A percentile compares a stretch with the other conserved stretches of the same genome.
Evolutionary conservation across 768 basidiomycete genomes (phyloP).

Genomic region (Xerocomellus chrysenteron): DNA sequence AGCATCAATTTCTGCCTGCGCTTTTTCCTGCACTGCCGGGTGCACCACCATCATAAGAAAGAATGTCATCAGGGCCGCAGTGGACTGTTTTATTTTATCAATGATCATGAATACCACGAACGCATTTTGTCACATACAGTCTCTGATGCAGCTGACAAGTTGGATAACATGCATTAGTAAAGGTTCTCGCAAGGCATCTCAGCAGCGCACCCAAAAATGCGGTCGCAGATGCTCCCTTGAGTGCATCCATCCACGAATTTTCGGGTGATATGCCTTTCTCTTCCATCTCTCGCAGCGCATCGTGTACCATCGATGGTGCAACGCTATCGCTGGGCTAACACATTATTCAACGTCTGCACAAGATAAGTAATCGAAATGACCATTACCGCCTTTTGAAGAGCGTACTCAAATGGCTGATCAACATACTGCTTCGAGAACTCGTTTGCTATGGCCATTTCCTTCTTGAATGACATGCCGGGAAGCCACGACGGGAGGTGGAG

Average conservation of each 20-base stretch:
- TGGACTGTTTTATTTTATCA: background rate
- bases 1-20: conserved; percentile 6
- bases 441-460: background rate
- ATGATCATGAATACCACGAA: background rate
- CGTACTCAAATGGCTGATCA: conserved; percentile 1
- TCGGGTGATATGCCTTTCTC: background rate
- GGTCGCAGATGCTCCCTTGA: conserved; percentile 1
- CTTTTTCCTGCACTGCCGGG: conserved; percentile 1
- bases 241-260: background rate
- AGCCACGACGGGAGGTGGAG: conserved; percentile 6
- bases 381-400: background rate
- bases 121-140: background rate
- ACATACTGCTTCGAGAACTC: background rate
- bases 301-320: background rate
- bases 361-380: background rate
- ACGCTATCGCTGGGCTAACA: background rate
- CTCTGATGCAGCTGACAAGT: conserved; percentile 4
- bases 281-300: background rate
- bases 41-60: conserved; percentile 13
- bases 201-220: conserved; percentile 5
- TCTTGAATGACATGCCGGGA: conserved; percentile 3
- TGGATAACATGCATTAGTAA: background rate
- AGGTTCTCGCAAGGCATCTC: background rate
- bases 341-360: background rate
- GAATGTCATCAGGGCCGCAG: conserved; percentile 1